phyloP scores from a whole-genome alignment of 2,329 filamentous ascomycete genomes.

The Nigrospora oryzae region DNA sequence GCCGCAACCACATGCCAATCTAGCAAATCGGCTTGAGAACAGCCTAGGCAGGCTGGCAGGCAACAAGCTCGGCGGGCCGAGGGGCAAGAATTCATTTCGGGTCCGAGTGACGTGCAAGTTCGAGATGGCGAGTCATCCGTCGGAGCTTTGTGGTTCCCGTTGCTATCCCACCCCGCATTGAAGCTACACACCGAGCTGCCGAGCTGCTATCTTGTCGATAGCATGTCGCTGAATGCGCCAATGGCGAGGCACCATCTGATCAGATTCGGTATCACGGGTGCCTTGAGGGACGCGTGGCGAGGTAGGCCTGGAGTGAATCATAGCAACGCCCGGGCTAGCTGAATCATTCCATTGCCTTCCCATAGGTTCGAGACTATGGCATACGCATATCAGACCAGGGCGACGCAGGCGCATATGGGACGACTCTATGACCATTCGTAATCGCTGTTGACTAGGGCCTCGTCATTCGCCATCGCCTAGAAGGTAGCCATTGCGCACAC shows the following conservation, averaged over 20 bases:
- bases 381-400: conserved; percentile 2
- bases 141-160: no score
- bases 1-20: no score
- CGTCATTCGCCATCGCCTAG: conserved; percentile 2
- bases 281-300: conserved; percentile 5
- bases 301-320: not conserved
- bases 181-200: no score
- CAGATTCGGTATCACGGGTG: not conserved
- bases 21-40: no score
- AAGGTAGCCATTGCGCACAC: not conserved
- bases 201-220: not conserved
- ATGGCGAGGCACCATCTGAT: not conserved
- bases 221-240: not conserved
- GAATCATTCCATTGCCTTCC: conserved; percentile 4
- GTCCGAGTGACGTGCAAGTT: no score
- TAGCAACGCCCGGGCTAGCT: not conserved
- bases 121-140: no score
- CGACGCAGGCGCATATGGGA: no score
- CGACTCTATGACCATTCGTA: not conserved
- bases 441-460: not conserved
- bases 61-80: no score
- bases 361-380: conserved; percentile 4
- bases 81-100: no score
- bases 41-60: no score
- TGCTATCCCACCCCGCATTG: no score